Base-by-base conservation (phyloP, 352 stramenopile species). In the Paralagenidium karlingii region DNA sequence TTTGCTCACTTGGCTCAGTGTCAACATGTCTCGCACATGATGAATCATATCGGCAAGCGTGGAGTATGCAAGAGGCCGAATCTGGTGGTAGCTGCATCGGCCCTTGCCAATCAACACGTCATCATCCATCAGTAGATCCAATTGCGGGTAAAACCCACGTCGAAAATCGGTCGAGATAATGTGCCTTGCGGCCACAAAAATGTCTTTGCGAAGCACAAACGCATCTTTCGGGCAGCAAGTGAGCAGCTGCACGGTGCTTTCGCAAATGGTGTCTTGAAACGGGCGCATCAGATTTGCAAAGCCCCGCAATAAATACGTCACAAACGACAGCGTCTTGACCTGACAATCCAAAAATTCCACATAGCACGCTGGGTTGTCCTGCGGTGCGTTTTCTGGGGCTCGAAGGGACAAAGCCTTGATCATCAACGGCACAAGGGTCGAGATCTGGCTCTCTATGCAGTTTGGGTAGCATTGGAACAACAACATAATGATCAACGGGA, bases 31-130 rank as follows among this genome's bases (percentile, higher is more conserved):
- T 22, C 91, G 79, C 28, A 98, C 89, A 43, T 98, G 85, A 44
- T 98, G 88, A n/a, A 99, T 85, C 57, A 99, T 94, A 63, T 99
- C 95, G 2, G 93, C 95, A 7, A 99, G 65, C 21, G 91, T 98
- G 16, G 89, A 97, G 58, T 98, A 99, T 25, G 86, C 94, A 20
- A 99, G 68, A 1, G 94, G 89, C 11, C 90, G 75, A 37, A 99
- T 90, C 51, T 91, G 74, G 48, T 92, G 85, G 43, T 82, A 87
- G 32, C 67, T 86, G 38, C 60, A 80, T 34, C 69, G 73, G 13
- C 67, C 71, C 48, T 76, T 82, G 15, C 94, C 94, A 12, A 97
- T 76, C 18, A 98, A 60, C 3, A 98, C 75, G 12, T 94, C 73
- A 61, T 98, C 95, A 42, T 98, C 87, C 55, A 99, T 84, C 20